phyloP scores from a whole-genome alignment of 768 basidiomycete species.

The Boletus sensibilis region DNA sequence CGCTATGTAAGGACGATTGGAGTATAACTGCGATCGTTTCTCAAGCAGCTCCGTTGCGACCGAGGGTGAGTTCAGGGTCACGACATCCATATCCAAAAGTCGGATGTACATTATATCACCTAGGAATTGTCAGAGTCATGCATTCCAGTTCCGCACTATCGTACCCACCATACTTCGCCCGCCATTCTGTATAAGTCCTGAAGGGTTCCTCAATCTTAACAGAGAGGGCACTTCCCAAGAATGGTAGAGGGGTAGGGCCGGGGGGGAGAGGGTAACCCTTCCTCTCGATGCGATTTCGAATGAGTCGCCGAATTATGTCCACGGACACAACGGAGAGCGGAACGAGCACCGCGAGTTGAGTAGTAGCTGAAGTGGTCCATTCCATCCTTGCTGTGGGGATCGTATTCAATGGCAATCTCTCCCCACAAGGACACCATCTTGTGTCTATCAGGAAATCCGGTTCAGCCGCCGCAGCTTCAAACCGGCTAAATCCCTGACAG shows the following conservation, averaged over 20 bases:
- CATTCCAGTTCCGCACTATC: background rate
- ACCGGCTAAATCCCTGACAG: background rate
- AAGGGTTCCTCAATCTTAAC: constrained; percentile 15
- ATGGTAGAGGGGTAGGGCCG: constrained; percentile 20
- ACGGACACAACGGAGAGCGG: background rate
- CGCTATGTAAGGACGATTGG: constrained; percentile 44
- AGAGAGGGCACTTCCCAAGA: constrained; percentile 21
- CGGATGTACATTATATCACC: constrained; percentile 49
- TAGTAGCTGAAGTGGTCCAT: constrained; percentile 4
- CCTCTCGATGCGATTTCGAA: constrained; percentile 10
- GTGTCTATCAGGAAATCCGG: background rate
- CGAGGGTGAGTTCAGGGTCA: constrained; percentile 46
- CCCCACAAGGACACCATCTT: background rate
- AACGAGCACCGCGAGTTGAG: constrained; percentile 5
- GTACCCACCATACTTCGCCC: constrained; percentile 17
- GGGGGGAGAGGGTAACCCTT: constrained; percentile 18
- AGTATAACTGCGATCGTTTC: constrained; percentile 46
- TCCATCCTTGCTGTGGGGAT: constrained; percentile 4
- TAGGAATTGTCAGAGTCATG: constrained; percentile 11
- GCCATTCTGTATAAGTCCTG: constrained; percentile 20
- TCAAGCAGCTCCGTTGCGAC: constrained; percentile 48
- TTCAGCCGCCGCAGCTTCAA: background rate
- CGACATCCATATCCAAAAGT: constrained; percentile 43
- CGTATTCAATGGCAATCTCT: background rate
- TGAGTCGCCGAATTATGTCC: background rate